Conservation (phyloP, 306 rosid genomes). For the Crataegus laevigata region DNA sequence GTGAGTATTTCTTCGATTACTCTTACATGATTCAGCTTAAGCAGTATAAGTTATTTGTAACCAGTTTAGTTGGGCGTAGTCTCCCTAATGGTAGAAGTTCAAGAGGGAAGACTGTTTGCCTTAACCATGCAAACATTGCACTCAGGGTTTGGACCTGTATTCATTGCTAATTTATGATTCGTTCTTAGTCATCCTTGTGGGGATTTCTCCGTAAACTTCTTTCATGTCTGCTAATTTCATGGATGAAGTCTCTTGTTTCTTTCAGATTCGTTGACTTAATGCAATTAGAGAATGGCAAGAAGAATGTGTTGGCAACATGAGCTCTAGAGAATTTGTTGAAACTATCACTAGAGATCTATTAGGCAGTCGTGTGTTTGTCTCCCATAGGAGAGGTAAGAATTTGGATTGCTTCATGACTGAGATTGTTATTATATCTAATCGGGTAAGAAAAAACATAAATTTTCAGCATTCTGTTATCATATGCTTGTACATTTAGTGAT, state of each 20-base stretch:
- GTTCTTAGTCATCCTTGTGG: constrained; percentile 15
- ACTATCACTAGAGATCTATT: constrained; percentile 90
- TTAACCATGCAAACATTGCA: constrained; percentile 92
- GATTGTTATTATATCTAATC: not conserved
- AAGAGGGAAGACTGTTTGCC: constrained; percentile 79
- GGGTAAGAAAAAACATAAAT: not conserved
- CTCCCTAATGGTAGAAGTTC: constrained; percentile 59
- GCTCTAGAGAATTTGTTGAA: constrained; percentile 98
- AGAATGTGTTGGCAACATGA: constrained; percentile 99
- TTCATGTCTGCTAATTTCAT: constrained; percentile 27
- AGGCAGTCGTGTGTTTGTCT: constrained; percentile 91
- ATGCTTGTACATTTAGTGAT: constrained; percentile 15
- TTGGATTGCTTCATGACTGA: constrained; percentile 4
- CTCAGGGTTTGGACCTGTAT: constrained; percentile 60
- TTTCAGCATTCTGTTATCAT: not conserved
- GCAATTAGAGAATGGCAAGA: constrained; percentile 99
- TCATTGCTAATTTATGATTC: constrained; percentile 13
- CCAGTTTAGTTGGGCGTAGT: constrained; percentile 62
- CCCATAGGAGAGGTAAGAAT: constrained; percentile 91
- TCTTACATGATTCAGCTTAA: constrained; percentile 13
- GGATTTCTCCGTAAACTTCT: constrained; percentile 13
- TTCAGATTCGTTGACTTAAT: constrained; percentile 98
- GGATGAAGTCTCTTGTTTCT: constrained; percentile 24
- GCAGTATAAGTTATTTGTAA: not conserved
- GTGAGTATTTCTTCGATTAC: constrained; percentile 43